These are phyloP conservation scores for Leccinellum rugosiceps DNA, from an alignment of 768 basidiomycete genomes.

Conservation along the genomic window DNA sequence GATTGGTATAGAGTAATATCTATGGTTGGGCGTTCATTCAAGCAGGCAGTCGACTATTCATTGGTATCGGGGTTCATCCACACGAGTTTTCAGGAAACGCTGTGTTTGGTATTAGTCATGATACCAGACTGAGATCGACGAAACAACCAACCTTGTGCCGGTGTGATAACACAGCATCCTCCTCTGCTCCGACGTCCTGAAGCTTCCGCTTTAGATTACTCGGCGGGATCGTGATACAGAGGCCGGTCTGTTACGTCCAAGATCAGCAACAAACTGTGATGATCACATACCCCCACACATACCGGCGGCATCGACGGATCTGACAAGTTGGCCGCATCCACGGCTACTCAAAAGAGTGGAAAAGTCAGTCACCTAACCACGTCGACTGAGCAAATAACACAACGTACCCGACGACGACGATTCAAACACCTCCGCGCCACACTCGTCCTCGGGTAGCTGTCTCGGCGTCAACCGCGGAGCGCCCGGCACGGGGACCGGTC, in stretches of 20 bases:
- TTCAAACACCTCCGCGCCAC: conserved; percentile 12
- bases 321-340: neutral
- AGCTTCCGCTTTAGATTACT: conserved; percentile 23
- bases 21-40: neutral
- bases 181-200: conserved; percentile 14
- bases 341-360: conserved; percentile 2
- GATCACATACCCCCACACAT: conserved; percentile 1
- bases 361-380: neutral
- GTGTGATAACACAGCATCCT: neutral
- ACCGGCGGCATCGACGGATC: conserved; percentile 17
- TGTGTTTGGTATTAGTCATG: conserved; percentile 1
- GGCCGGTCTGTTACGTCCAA: conserved; percentile 3
- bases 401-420: conserved; percentile 16
- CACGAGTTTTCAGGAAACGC: conserved; percentile 16
- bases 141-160: conserved; percentile 19
- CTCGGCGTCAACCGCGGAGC: conserved; percentile 26
- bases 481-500: conserved; percentile 8
- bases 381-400: neutral
- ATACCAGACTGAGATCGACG: neutral
- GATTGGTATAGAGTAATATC: conserved; percentile 5
- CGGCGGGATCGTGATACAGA: conserved; percentile 25
- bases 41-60: neutral
- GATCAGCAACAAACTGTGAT: neutral
- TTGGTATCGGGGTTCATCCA: conserved; percentile 9
- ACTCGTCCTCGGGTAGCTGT: conserved; percentile 26